phyloP scores from a whole-genome alignment of 768 basidiomycete genomes.

The Coprinopsis sp. region DNA sequence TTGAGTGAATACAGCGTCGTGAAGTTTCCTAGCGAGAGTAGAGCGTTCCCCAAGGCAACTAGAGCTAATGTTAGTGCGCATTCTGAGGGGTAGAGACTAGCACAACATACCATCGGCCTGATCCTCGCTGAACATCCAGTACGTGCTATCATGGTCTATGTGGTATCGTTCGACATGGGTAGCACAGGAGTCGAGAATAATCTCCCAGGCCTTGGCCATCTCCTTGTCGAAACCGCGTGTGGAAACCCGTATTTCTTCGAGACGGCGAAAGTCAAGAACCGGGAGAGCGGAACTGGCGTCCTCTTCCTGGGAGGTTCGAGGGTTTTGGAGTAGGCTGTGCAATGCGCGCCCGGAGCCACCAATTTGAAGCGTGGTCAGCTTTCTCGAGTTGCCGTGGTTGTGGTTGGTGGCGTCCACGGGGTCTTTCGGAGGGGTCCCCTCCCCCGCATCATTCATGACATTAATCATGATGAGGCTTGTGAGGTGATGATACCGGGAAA shows the following conservation, averaged over 20 bases:
- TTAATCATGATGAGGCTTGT: not conserved
- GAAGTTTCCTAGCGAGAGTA: too few species aligned
- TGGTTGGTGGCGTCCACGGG: not conserved
- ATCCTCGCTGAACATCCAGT: too few species aligned
- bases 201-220: too few species aligned
- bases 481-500: not conserved
- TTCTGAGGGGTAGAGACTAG: too few species aligned
- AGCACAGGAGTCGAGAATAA: too few species aligned
- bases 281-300: not conserved
- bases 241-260: not conserved
- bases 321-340: not conserved
- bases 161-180: too few species aligned
- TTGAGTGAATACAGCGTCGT: too few species aligned
- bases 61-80: too few species aligned
- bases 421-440: not conserved
- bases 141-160: too few species aligned
- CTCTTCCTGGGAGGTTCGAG: not conserved
- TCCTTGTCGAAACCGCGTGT: too few species aligned
- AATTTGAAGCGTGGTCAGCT: not conserved
- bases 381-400: not conserved
- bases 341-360: not conserved
- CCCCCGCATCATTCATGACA: not conserved
- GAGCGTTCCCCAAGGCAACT: too few species aligned
- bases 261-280: not conserved
- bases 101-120: too few species aligned